These are phyloP conservation scores for Coniella lustricola DNA, from an alignment of 2,329 filamentous ascomycete species.

Conservation along the genomic window DNA sequence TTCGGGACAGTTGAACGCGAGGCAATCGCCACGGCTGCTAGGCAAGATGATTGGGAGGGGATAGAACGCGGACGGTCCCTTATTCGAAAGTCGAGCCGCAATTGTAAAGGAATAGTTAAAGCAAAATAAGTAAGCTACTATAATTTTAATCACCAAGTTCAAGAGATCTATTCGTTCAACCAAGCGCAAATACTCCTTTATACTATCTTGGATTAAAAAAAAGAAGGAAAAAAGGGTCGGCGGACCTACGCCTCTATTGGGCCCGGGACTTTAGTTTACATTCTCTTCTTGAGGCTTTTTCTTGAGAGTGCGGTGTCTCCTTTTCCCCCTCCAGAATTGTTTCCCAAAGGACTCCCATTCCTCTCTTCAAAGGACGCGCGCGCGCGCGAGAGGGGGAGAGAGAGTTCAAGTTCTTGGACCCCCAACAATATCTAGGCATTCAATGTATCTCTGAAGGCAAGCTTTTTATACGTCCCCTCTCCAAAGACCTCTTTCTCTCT, in stretches of 20 bases:
- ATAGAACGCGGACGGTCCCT: neutral
- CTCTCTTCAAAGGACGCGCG: too few species aligned
- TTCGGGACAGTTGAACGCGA: neutral
- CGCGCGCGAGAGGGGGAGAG: too few species aligned
- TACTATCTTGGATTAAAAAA: too few species aligned
- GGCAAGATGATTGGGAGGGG: neutral
- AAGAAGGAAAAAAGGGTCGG: neutral
- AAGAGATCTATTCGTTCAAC: too few species aligned
- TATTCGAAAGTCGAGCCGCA: neutral
- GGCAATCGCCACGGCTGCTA: neutral
- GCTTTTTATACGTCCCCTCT: too few species aligned
- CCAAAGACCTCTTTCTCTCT: too few species aligned
- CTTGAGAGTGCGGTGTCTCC: neutral
- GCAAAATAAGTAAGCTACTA: neutral
- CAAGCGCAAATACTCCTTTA: too few species aligned
- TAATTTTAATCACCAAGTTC: neutral
- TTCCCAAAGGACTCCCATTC: conserved; percentile 3
- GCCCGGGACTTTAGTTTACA: neutral
- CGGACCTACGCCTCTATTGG: conserved; percentile 1
- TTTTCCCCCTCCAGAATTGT: neutral
- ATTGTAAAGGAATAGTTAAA: neutral
- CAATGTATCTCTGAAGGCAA: too few species aligned
- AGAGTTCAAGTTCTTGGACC: too few species aligned
- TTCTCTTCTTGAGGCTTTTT: neutral
- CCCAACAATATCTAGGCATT: conserved; percentile 1